Base-by-base conservation (phyloP, 2,329 filamentous ascomycete species). In the Aaosphaeria arxii region DNA sequence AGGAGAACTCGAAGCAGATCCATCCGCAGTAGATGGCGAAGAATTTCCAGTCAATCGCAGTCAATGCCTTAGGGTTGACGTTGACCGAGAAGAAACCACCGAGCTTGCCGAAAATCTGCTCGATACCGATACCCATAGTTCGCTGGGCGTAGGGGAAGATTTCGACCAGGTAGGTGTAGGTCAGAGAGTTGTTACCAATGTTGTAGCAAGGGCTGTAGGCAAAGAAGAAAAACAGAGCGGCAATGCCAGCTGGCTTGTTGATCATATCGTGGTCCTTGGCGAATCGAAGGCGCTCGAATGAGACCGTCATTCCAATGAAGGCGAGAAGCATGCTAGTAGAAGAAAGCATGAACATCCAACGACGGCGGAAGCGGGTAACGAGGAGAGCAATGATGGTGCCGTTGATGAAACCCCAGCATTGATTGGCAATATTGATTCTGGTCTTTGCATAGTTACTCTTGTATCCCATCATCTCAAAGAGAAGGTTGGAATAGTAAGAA, bases 161-260 rank as follows among this genome's bases (percentile, higher is more conserved):
- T 28, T 40, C 39, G 39, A n/a, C 39, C 7, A 36, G 33, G 33
- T 36, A 36, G 33, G 33, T 85, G 65, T 84, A 85, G 1, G 81
- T 84, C 47, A 87, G 71, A 11, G 83, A 80, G 59, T 86, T 86
- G 63, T 85, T 84, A n/a, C 82, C 83, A 82, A 71, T 44, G 44
- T 75, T 73, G 67, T 83, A 83, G 54, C 79, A 77, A 45, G 77
- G 70, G 24, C 67, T 65, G 65, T 76, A 78, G n/a, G 79, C 56
- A 68, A 75, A 80, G 54, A 80, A 77, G 61, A 78, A 74, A 47
- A 73, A 73, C 13, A 81, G 69, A 1, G 77, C 74, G 0, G 70
- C 74, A 86, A 45, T 74, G 71, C 2, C 74, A 73, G 6, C 49
- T 52, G 30, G 49, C 74, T 61, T 13, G 55, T 54, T 0, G 54